Evolutionary conservation across 805 yeast genomes (phyloP), one percentile per base, ranked within the genome.

Genomic region (Priceomyces melissophilus): DNA sequence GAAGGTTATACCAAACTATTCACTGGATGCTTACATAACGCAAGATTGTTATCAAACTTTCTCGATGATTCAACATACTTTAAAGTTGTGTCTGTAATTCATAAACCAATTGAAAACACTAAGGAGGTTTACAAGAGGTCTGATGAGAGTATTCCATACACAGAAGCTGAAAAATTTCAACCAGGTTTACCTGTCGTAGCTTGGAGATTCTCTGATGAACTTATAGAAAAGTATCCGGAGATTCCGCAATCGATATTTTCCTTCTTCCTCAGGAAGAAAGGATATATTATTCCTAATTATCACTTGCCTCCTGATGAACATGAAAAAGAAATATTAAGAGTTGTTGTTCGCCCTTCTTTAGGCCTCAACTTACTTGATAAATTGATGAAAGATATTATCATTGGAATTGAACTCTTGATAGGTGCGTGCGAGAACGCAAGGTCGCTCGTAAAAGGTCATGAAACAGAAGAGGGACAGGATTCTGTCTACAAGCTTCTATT

Each of bases 181-280:
- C 81, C 85, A 1, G 96, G 96, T 2, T 74, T 89, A 45, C 97
- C 97, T 2, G 93, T 89, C 27, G 96, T 88, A 32, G 84, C 96
- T 0, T 89, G 88, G 74, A 79, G 79, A 57, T 77, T 89, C 50
- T 75, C 86, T 2, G 68, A 79, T 38, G 69, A 70, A 30, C 78
- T 89, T 58, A 58, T 64, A 32, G 56, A 73, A 32, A 58, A 72
- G 32, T 86, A 81, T 59, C 93, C 96, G 3, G 87, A 81, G 60
- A 76, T 89, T 41, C 96, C 95, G 8, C 96, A 90, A 63, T 73
- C 82, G 12, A 71, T 86, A 43, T 61, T 89, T 20, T 82, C 96
- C 0, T 70, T 81, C 10, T 58, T 88, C 60, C 68, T 89, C 53
- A 78, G 96, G 60, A 78, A 75, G 58, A 79, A 81, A 53, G 95